Base-by-base conservation (phyloP, 2,329 filamentous ascomycete genomes). In the Pleomassaria siparia region DNA sequence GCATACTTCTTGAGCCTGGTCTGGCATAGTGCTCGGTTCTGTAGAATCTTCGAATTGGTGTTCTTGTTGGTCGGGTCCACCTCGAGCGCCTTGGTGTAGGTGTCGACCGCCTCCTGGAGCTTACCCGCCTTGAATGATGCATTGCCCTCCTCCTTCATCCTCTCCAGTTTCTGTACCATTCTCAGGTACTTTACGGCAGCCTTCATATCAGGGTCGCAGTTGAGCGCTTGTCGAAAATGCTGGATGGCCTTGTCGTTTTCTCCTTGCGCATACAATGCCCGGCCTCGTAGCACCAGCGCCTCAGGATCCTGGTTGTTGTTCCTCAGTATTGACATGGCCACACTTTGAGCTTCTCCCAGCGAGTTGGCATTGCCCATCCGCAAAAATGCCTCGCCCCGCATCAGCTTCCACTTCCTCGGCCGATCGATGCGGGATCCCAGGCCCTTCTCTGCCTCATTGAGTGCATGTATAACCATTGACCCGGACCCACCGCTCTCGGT, bases 161-260 rank as follows among this genome's bases (percentile, higher is more conserved):
- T 84, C 63, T 95, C 88, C 18, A 99, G 81, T 74, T 91, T 95
- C 75, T 95, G 91, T 36, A 96, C 90, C 67, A 88, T 88, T 52
- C 89, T 84, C 50, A 97, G 78, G 76, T 89, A 92, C 75, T 91
- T 95, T 60, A 96, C 83, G 7, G 91, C 92, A 54, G 89, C 86
- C 61, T 84, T 86, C 76, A 88, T 94, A 71, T 99, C 94, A 8
- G 94, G 94, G 61, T 97, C 94, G 70, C 91, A 90, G 69, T 81
- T 88, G 46, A 96, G 76, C 16, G 92, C 94, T 75, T 94, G 89
- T 56, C 90, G 84, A 76, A 97, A 94, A 70, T 95, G 89, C 67
- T 92, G 88, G 35, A 96, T 81, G 1, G 94, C 92, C 78, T 96
- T 95, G 2, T 95, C 89, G 64, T 96, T 96, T 59, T 99, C 94